Evolutionary conservation across 306 rosid species (phyloP).

Genomic region (Clitoria ternatea): DNA sequence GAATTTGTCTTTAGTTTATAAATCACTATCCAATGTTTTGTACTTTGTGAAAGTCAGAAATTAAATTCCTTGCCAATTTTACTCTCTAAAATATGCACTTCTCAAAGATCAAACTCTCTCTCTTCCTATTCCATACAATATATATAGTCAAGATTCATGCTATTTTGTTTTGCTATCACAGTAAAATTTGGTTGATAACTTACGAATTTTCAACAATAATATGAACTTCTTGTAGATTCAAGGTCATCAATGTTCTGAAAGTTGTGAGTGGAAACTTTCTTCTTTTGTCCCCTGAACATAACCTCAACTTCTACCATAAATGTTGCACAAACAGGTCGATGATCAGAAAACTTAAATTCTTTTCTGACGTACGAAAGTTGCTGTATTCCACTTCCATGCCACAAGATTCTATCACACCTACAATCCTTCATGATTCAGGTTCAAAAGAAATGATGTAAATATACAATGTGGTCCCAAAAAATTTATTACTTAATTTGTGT

Average conservation of each 20-base stretch:
- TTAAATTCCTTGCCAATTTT: neutral
- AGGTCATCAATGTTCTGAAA: slow-evolving; percentile 49
- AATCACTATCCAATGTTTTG: neutral
- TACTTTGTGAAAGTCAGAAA: neutral
- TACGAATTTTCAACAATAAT: slow-evolving; percentile 29
- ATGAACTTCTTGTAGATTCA: slow-evolving; percentile 39
- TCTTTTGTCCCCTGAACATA: slow-evolving; percentile 39
- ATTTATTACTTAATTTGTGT: neutral
- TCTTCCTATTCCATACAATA: neutral
- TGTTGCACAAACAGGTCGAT: slow-evolving; percentile 78
- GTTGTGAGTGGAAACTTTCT: slow-evolving; percentile 36
- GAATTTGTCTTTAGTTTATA: too few species aligned
- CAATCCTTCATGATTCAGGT: slow-evolving; percentile 27
- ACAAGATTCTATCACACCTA: slow-evolving; percentile 96
- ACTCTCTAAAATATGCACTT: neutral
- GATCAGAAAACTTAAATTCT: slow-evolving; percentile 81
- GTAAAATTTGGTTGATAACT: slow-evolving; percentile 2
- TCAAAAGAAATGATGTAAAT: neutral
- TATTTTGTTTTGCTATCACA: neutral
- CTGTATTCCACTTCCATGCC: slow-evolving; percentile 79
- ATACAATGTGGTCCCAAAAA: neutral
- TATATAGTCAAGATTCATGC: neutral
- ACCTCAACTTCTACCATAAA: slow-evolving; percentile 62
- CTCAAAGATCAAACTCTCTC: neutral
- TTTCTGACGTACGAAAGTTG: slow-evolving; percentile 66